Conservation (phyloP, 176 grass and related monocot species). For the Oryza punctata region DNA sequence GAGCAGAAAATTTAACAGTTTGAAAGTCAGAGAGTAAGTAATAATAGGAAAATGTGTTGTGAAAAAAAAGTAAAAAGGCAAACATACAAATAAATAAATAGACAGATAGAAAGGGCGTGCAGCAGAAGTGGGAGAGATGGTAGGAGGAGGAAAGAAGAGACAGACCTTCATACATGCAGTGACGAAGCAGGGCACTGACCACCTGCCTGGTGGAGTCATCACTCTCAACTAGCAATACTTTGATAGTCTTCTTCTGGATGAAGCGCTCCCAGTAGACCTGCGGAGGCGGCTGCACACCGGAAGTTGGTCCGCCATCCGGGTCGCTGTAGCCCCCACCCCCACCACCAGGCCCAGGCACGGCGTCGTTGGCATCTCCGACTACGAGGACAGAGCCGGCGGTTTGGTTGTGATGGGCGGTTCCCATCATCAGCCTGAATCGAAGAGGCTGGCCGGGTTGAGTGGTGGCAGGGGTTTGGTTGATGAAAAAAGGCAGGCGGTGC, state of each 20-base stretch:
- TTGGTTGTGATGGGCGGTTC: constrained; percentile 28
- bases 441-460: constrained; percentile 40
- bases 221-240: constrained; percentile 69
- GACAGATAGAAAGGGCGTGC: neutral
- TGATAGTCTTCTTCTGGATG: constrained; percentile 63
- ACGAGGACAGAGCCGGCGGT: neutral
- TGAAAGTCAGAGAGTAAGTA: neutral
- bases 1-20: neutral
- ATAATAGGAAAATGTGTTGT: neutral
- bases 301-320: constrained; percentile 10
- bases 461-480: constrained; percentile 12
- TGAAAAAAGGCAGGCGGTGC: neutral
- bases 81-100: neutral
- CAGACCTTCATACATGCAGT: constrained; percentile 77
- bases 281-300: constrained; percentile 9
- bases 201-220: constrained; percentile 76
- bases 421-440: constrained; percentile 71
- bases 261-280: constrained; percentile 68
- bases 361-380: constrained; percentile 13
- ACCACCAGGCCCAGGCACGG: neutral
- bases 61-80: too few species aligned
- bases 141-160: neutral
- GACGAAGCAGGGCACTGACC: constrained; percentile 66
- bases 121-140: constrained; percentile 1
- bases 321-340: constrained; percentile 17